Base-by-base conservation (phyloP, 306 rosid genomes). In the Trifolium repens region DNA sequence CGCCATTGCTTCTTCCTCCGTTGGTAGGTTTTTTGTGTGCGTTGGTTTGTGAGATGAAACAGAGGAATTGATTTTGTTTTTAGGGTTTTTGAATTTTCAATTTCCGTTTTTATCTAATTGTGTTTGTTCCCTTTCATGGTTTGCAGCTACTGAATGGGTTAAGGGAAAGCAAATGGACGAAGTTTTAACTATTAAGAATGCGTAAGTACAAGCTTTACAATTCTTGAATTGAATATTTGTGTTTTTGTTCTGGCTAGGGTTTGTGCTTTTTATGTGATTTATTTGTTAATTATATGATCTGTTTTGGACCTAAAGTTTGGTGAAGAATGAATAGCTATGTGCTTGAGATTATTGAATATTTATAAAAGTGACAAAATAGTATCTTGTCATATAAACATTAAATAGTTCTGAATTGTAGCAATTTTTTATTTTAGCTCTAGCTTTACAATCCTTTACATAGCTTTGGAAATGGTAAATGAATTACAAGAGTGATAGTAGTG, bases 101-200 rank as follows among this genome's bases (percentile, higher is more conserved):
- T 26, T 26, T 26, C 2, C 27, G 27, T 26, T 26, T 26, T 26
- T 26, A 26, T 26, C 19, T 17, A 17, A 17, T 17, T 17, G 19
- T 17, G 19, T 17, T 17, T 17, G 19, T 17, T 17, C 19, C 19
- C 0, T 17, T 17, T 17, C 19, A 17, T 17, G 19, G 19, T 52
- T 88, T 87, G 67, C 89, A 94, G 98, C 98, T 85, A 86, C 98
- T 65, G 98, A 94, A 78, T 91, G 97, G 98, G 93, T 91, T 10
- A 94, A 94, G 85, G 97, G 98, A 54, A 91, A 78, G 84, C 96
- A 85, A 32, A 89, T 85, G 98, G 97, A 94, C 63, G 98, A 94
- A 66, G 96, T 89, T 68, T 57, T 94, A 43, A 50, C 97, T 11
- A 94, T 94, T 22, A 94, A 88, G 75, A 94, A 91, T 81, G 79